These are phyloP conservation scores for Colletotrichum kahawae DNA, from an alignment of 2,329 filamentous ascomycete genomes.

Conservation along the genomic window DNA sequence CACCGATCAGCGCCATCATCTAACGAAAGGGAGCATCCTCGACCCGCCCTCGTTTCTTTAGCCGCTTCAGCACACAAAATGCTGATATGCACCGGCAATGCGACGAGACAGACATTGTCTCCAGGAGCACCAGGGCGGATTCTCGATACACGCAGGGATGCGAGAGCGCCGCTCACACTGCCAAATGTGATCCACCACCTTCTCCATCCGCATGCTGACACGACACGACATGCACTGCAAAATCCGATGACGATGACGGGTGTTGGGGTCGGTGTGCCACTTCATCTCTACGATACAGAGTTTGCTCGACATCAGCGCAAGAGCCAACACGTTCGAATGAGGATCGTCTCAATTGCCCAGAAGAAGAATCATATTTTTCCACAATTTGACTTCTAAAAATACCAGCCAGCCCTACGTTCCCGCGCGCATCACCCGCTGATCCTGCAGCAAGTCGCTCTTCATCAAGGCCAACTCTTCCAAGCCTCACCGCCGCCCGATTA, in stretches of 20 bases:
- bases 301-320: background rate
- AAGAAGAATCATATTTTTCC: background rate
- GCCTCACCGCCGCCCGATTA: background rate
- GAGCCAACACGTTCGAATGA: background rate
- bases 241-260: background rate
- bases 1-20: background rate
- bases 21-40: background rate
- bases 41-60: background rate
- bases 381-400: background rate
- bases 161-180: background rate
- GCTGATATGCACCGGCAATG: background rate
- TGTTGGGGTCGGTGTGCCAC: background rate
- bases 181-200: background rate
- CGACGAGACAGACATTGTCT: conserved; percentile 2
- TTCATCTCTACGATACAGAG: background rate
- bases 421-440: background rate
- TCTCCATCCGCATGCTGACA: background rate
- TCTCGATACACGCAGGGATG: background rate
- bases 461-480: background rate
- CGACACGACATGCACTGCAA: background rate
- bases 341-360: background rate
- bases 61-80: background rate
- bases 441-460: background rate
- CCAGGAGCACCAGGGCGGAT: background rate
- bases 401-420: background rate